Evolutionary conservation across 1,284 basidiomycete genomes (phyloP).

Genomic region (Ustilago hordei): DNA sequence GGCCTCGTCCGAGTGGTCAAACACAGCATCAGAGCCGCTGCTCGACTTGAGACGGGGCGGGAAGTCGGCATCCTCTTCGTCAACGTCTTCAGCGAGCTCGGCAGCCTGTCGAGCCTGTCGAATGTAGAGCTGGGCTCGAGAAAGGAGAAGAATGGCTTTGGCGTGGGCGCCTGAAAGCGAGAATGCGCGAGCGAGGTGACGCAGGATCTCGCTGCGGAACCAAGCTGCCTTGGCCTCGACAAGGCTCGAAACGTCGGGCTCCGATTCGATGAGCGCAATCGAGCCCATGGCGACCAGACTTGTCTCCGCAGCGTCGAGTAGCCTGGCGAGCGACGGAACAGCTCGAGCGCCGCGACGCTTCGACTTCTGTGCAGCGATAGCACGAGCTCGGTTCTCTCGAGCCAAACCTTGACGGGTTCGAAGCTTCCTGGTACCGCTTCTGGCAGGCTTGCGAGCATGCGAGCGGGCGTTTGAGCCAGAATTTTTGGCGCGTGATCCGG

Average conservation of each 20-base stretch:
- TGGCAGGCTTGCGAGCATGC: slow-evolving; percentile 42
- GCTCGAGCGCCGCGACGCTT: slow-evolving; percentile 58
- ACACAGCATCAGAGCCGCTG: slow-evolving; percentile 31
- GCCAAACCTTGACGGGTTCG: slow-evolving; percentile 35
- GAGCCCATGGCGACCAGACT: slow-evolving; percentile 60
- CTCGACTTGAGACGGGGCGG: slow-evolving; percentile 49
- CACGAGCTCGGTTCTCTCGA: slow-evolving; percentile 45
- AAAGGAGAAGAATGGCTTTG: slow-evolving; percentile 62
- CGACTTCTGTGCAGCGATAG: slow-evolving; percentile 42
- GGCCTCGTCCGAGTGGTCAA: slow-evolving; percentile 48
- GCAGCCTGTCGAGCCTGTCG: slow-evolving; percentile 62
- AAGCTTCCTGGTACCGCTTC: slow-evolving; percentile 56
- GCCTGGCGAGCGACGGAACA: slow-evolving; percentile 64
- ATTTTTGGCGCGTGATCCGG: slow-evolving; percentile 48
- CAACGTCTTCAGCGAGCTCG: slow-evolving; percentile 64
- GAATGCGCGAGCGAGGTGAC: slow-evolving; percentile 62
- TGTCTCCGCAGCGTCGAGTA: slow-evolving; percentile 63
- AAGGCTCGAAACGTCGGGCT: slow-evolving; percentile 65
- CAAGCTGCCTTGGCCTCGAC: slow-evolving; percentile 66
- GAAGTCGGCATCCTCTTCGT: slow-evolving; percentile 60
- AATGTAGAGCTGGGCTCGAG: slow-evolving; percentile 63
- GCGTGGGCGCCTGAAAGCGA: slow-evolving; percentile 47
- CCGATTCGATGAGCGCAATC: slow-evolving; percentile 63
- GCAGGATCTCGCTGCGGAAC: slow-evolving; percentile 63
- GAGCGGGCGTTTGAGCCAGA: slow-evolving; percentile 22